Base-by-base conservation (phyloP, 495 filamentous ascomycete genomes). In the Cryomyces antarcticus region DNA sequence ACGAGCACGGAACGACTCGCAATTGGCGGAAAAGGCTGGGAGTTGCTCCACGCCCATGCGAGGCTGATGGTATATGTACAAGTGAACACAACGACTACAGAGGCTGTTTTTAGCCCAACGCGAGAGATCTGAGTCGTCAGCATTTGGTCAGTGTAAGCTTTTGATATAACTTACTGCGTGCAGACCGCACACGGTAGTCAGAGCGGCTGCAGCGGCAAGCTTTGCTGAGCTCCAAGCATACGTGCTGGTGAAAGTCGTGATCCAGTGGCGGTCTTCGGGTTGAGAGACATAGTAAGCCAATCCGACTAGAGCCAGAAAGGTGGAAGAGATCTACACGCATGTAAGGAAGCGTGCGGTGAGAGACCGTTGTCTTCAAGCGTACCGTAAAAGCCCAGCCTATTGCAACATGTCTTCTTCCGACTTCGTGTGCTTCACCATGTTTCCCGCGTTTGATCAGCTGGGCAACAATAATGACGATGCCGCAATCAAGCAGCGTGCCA, bases 381-480 rank as follows among this genome's bases (percentile, higher is more conserved):
- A 57, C 51, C n/a, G 51, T 13, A 38, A 49, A 46, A 11, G 54
- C 45, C 49, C 52, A 52, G 30, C 48, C 38, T 39, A 46, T 39
- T 30, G 41, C 39, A 41, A 47, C 41, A 9, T 42, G 41, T 9
- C 41, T 39, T 30, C 40, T 29, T 0, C 39, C 39, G 9, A 41
- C 30, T 33, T 46, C 17, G 17, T 24, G 2, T 24, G 17, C 17
- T 24, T 24, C 17, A 24, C 17, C 17, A 24, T 24, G 17, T 24
- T 44, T 29, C 37, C 39, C 12, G 39, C 31, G 10, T 44, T 33
- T 28, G 39, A 50, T 35, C 4, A 51, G 31, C 39, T 10, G 11
- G 44, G 51, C 35, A n/a, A 52, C 30, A 5, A 45, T 29, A 29
- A 50, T 2, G 13, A 48, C 37, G 3, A 51, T 46, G 11, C 37